Evolutionary conservation across 2,329 filamentous ascomycete genomes (phyloP).

Genomic region (Dactylonectria estremocensis): DNA sequence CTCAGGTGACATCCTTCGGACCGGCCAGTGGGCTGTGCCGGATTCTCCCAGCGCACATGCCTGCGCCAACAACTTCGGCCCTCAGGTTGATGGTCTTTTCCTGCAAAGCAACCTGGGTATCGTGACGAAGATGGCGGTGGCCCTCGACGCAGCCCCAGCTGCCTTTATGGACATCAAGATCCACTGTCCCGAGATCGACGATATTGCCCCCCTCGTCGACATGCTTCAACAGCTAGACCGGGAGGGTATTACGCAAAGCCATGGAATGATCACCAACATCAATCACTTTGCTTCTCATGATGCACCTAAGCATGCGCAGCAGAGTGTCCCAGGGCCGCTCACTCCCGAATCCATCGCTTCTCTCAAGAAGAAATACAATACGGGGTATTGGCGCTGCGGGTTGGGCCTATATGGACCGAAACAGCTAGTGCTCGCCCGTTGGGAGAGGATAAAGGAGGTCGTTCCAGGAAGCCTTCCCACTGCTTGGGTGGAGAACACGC

Average conservation of each 20-base stretch:
- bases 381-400: slow-evolving; percentile 9
- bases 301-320: slow-evolving; percentile 17
- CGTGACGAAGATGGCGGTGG: slow-evolving; percentile 20
- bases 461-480: background rate
- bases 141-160: background rate
- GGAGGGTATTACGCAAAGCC: slow-evolving; percentile 6
- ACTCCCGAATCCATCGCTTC: slow-evolving; percentile 5
- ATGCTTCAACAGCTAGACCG: slow-evolving; percentile 4
- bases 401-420: slow-evolving; percentile 12
- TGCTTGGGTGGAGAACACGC: background rate
- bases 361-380: slow-evolving; percentile 12
- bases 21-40: slow-evolving; percentile 20
- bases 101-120: slow-evolving; percentile 27
- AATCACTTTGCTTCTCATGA: slow-evolving; percentile 21
- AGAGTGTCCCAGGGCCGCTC: slow-evolving; percentile 7
- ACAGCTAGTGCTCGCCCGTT: slow-evolving; percentile 9
- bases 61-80: slow-evolving; percentile 17
- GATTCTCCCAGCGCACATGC: slow-evolving; percentile 22
- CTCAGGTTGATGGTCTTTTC: slow-evolving; percentile 24
- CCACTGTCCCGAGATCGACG: slow-evolving; percentile 8
- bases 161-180: slow-evolving; percentile 14
- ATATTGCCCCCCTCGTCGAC: slow-evolving; percentile 20
- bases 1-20: slow-evolving; percentile 20
- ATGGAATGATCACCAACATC: slow-evolving; percentile 18
- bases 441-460: slow-evolving; percentile 9